Evolutionary conservation across 2,329 filamentous ascomycete species (phyloP), one percentile per base, ranked within the genome.

Genomic region (Sordariomycetes sp.): DNA sequence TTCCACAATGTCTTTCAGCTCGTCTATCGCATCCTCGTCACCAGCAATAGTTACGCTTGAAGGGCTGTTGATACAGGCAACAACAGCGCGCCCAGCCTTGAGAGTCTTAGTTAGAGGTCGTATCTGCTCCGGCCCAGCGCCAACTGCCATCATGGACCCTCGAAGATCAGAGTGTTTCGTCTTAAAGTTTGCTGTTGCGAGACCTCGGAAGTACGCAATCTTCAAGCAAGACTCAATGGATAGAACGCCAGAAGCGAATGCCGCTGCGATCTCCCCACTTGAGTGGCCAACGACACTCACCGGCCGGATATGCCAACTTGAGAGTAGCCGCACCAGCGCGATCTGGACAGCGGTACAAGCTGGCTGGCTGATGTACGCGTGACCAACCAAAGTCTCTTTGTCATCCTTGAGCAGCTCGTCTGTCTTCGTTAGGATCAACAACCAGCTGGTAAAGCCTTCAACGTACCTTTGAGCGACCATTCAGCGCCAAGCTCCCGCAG

Each of bases 191-290:
- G 21, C 21, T 24, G 21, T 8, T 8, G n/a, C 21, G 21, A 24
- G 8, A 24, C 21, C 21, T n/a, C 21, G 21, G 21, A 8, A 24
- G n/a, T 24, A 24, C 8, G 21, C 21, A 24, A 5, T 45, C 53
- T 39, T 52, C 59, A 32, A 35, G 40, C 63, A 61, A 3, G 55
- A 51, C 16, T 50, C 39, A 1, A 49, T 41, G 0, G 55, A 47
- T 5, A 68, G 35, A 2, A 44, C 37, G 1, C 51, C 51, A 3
- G 49, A 46, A 10, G 51, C 53, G 39, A 59, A 63, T 3, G 60
- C 60, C 3, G 60, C 60, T 6, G 16, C 59, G 29, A 63, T 59
- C 38, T 64, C 61, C 3, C 61, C 61, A 4, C 45, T 50, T 1
- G 56, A 60, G 36, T 64, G 61, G 4, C 59, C 61, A 5, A 58